Base-by-base conservation (phyloP, 208 protist species). In the Trypanosoma cruzi region DNA sequence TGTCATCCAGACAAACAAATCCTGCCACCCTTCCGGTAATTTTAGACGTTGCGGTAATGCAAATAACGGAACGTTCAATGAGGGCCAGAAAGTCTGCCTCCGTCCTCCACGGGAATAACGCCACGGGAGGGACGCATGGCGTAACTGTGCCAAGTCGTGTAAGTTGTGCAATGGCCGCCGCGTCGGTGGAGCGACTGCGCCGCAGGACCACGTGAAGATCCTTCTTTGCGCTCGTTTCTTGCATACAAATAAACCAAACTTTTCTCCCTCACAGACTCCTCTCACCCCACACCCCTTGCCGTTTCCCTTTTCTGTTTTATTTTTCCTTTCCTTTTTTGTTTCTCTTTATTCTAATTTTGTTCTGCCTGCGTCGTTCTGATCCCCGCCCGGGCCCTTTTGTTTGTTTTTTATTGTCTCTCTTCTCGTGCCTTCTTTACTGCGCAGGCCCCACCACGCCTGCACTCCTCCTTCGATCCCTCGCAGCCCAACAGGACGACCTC, bases 31-130 rank as follows among this genome's bases (percentile, higher is more conserved):
- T 53, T 36, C 52, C 68, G 31, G 44, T 49, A n/a, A 77, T 62
- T 6, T 69, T 77, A 3, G 80, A 72, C 34, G 89, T 77, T 0
- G 90, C 90, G 0, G 90, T 89, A 28, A 95, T 68, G 60, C 70
- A 84, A 6, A 92, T 62, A 34, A 87, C 76, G 20, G 86, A 81
- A 0, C 78, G 79, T 73, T 95, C 82, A 71, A 95, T 95, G 1
- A 88, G 56, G 10, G 74, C 22, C 8, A 66, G 54, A 40, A 95
- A 87, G 18, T 88, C 75, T 16, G 77, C 48, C 53, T 49, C 64
- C 0, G 72, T 75, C 44, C 58, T 42, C 55, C 87, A 69, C 53
- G 65, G 64, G 54, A 89, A 86, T 28, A 85, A 58, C 16, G 44
- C 31, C 14, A 26, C 28, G 20, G 84, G 74, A 1, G 85, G 83